Base-by-base conservation (phyloP, 2,329 filamentous ascomycete species). In the Alternaria arborescens region DNA sequence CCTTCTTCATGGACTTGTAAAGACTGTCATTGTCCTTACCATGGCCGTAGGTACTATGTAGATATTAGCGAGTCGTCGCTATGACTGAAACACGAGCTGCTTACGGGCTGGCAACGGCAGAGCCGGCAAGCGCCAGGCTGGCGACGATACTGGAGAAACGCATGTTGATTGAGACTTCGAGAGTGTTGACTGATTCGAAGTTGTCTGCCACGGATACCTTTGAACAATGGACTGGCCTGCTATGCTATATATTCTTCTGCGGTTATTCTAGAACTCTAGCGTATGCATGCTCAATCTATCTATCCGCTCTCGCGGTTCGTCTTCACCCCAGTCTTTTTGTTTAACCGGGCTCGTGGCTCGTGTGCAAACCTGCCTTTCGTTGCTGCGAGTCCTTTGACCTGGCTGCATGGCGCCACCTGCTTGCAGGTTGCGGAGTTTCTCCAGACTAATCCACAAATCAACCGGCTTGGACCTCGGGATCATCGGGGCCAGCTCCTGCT, bases 121-220 rank as follows among this genome's bases (percentile, higher is more conserved):
- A 70, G 50, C 69, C 56, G 61, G 63, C 58, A 30, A 72, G 47
- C 28, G 70, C 69, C 61, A 74, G 52, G 43, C 65, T 61, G 43
- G 69, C 62, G 57, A 72, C 50, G 22, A 74, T 55, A 52, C 50
- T 69, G n/a, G 71, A 68, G 61, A 74, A 68, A 62, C 68, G 70
- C 72, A 74, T 74, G 10, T 48, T 66, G 54, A 64, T 32, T 18
- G 52, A 59, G 56, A 44, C 44, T 26, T 36, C 34, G 43, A 12
- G 43, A 24, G 40, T 47, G 24, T 36, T 41, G 43, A 44, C 5
- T 36, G 28, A 24, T 48, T 52, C 26, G 30, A 52, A 28, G 28
- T 41, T 56, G 53, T 60, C 61, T 64, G 41, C 52, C 61, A 59
- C 64, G 52, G 26, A 53, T 42, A 43, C 20, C 40, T 20, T 20